Percentiles rank a stretch among this genome's conserved stretches.
phyloP scores from a whole-genome alignment of 805 yeast species.

The Ogataea wickerhamii region DNA sequence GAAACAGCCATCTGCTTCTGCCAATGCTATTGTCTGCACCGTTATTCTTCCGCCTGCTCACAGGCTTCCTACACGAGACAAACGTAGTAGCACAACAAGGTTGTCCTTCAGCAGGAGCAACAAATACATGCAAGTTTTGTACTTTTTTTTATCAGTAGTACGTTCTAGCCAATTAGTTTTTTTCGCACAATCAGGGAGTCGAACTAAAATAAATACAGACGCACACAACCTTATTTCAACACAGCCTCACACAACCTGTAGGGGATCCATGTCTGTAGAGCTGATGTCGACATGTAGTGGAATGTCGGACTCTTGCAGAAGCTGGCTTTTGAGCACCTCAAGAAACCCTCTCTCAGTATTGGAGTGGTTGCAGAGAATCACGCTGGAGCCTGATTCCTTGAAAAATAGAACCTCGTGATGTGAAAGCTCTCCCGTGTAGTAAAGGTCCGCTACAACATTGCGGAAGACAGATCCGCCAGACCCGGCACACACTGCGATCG shows the following conservation, averaged over 20 bases:
- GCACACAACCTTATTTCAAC: too few relatives aligned
- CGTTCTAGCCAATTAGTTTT: too few relatives aligned
- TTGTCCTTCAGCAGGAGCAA: too few relatives aligned
- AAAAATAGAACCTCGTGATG: conserved; percentile 84
- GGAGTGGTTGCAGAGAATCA: conserved; percentile 81
- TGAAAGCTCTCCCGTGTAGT: conserved; percentile 87
- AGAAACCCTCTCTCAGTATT: conserved; percentile 91
- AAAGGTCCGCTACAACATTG: conserved; percentile 61
- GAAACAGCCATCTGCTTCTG: too few relatives aligned
- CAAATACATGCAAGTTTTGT: too few relatives aligned
- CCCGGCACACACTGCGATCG: conserved; percentile 91
- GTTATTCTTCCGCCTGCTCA: too few relatives aligned
- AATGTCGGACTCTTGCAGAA: conserved; percentile 31
- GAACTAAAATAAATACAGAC: too few relatives aligned
- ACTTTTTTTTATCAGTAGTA: too few relatives aligned
- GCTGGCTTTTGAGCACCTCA: conserved; percentile 45
- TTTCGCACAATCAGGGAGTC: too few relatives aligned
- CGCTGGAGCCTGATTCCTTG: conserved; percentile 67
- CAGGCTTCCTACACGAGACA: too few relatives aligned
- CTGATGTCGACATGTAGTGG: conserved; percentile 46
- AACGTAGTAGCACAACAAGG: too few relatives aligned
- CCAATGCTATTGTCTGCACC: too few relatives aligned
- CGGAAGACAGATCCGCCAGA: conserved; percentile 80
- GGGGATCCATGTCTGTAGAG: conserved; percentile 62
- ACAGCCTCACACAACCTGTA: conserved; percentile 23